These are phyloP conservation scores for Cadophora gregata DNA, from an alignment of 2,329 filamentous ascomycete species.

Conservation along the genomic window DNA sequence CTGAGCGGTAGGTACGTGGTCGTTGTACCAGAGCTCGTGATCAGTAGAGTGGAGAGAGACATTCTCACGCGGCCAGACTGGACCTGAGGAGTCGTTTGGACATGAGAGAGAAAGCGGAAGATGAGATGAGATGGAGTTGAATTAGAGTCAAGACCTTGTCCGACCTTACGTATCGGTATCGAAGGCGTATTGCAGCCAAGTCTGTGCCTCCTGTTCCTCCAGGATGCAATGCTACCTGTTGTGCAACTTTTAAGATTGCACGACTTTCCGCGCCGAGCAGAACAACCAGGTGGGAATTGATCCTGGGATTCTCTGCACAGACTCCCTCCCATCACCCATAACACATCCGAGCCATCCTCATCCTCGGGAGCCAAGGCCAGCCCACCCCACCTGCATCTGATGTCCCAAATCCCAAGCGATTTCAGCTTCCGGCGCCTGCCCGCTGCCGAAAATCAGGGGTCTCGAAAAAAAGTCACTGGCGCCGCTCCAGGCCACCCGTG, in stretches of 20 bases:
- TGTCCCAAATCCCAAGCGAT: conserved; percentile 5
- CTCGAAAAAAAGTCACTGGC: conserved; percentile 15
- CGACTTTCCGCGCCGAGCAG: conserved; percentile 1
- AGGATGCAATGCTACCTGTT: conserved; percentile 2
- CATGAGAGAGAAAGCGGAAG: background rate
- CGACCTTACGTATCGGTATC: background rate
- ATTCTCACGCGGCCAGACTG: conserved; percentile 14
- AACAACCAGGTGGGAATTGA: background rate
- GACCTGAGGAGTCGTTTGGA: conserved; percentile 4
- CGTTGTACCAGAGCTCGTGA: conserved; percentile 23
- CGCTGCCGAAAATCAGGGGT: conserved; percentile 10
- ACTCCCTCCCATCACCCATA: too few relatives aligned
- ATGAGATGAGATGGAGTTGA: conserved; percentile 16
- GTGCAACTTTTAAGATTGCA: conserved; percentile 14
- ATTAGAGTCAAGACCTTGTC: conserved; percentile 12
- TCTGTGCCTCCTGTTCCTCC: background rate
- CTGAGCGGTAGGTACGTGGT: conserved; percentile 28
- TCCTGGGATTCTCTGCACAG: background rate
- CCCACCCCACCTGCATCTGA: background rate
- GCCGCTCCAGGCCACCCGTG: conserved; percentile 27
- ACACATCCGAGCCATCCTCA: too few relatives aligned
- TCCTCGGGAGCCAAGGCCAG: background rate
- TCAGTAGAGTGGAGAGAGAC: conserved; percentile 15
- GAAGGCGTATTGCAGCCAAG: conserved; percentile 9
- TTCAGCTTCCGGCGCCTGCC: background rate